A percentile compares a stretch with the other conserved stretches of the same genome.
phyloP scores from a whole-genome alignment of 2,329 filamentous ascomycete species.

The Parastagonospora nodorum region DNA sequence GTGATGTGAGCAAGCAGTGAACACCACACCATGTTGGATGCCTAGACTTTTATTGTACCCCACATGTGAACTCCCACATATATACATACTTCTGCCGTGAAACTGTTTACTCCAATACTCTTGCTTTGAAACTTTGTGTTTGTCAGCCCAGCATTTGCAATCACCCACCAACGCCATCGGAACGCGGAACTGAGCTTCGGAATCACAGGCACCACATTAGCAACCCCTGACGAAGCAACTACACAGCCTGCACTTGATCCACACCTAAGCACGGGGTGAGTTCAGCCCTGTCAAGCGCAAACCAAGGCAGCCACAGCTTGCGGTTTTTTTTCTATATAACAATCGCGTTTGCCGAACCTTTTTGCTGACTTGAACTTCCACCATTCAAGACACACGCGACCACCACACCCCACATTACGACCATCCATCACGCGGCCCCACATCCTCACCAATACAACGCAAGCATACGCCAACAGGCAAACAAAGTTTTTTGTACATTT shows the following conservation, averaged over 20 bases:
- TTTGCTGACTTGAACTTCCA: not conserved
- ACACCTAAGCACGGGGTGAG: no score
- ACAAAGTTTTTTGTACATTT: not conserved
- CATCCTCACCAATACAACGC: slow-evolving; percentile 2
- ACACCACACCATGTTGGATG: slow-evolving; percentile 1
- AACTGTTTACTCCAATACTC: not conserved
- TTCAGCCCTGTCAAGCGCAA: no score
- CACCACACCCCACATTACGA: not conserved
- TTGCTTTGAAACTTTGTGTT: not conserved
- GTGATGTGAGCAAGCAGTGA: slow-evolving; percentile 17
- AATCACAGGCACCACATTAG: not conserved
- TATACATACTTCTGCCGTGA: not conserved
- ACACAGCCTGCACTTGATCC: no score
- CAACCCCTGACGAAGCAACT: not conserved
- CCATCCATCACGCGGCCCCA: slow-evolving; percentile 4
- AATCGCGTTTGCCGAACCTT: not conserved
- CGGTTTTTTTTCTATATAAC: not conserved
- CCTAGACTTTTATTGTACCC: slow-evolving; percentile 3
- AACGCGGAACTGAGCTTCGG: not conserved
- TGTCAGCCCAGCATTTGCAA: not conserved
- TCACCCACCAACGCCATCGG: not conserved
- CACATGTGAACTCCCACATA: slow-evolving; percentile 1
- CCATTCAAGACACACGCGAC: not conserved
- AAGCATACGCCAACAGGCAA: not conserved
- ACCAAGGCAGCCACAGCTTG: not conserved